Evolutionary conservation across 1,284 basidiomycete species (phyloP).

Genomic region (Ceratobasidium theobromae): DNA sequence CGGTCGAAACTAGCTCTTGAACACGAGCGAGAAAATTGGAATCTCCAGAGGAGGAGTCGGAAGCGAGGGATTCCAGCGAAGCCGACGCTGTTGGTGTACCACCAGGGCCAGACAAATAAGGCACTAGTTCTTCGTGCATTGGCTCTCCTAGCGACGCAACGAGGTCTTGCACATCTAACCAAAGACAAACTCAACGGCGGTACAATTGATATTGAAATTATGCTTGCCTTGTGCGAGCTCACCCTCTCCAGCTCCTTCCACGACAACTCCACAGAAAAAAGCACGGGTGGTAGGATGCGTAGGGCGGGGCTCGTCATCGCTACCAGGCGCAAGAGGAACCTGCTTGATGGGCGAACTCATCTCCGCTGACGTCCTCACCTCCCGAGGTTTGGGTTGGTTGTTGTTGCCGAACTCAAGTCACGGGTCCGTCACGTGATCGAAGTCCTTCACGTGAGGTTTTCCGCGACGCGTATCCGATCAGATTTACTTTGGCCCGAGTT

Average conservation of each 20-base stretch:
- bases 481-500: not conserved
- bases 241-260: conserved; percentile 71
- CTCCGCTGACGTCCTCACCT: not conserved
- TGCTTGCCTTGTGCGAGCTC: conserved; percentile 66
- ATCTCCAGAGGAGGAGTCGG: conserved; percentile 43
- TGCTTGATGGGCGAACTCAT: conserved; percentile 29
- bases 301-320: conserved; percentile 22
- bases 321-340: conserved; percentile 26
- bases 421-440: not conserved
- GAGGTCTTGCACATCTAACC: conserved; percentile 72
- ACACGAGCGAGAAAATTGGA: conserved; percentile 65
- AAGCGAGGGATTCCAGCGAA: conserved; percentile 13
- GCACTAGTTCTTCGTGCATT: conserved; percentile 30
- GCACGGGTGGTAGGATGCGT: conserved; percentile 58
- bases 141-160: conserved; percentile 68
- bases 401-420: conserved; percentile 27
- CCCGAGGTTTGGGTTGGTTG: conserved; percentile 4
- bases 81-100: not conserved
- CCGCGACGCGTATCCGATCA: not conserved
- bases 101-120: conserved; percentile 17
- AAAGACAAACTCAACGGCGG: not conserved
- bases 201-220: not conserved
- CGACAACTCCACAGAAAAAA: conserved; percentile 79
- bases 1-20: conserved; percentile 74
- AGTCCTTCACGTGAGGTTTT: not conserved